Conservation (phyloP, 1,284 basidiomycete genomes). For the Coniophora puteana region DNA sequence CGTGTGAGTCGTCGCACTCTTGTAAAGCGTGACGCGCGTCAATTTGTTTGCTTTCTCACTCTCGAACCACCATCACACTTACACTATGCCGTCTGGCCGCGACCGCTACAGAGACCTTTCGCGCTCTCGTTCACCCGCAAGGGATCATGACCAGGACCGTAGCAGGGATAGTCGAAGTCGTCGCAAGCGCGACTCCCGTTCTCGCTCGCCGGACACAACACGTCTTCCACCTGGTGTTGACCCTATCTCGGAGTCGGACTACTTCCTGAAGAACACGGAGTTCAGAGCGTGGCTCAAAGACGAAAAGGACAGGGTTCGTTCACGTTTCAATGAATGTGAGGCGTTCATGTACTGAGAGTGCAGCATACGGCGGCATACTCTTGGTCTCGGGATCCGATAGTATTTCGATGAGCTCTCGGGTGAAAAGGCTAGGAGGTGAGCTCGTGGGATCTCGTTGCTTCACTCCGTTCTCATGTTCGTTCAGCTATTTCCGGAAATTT, state of each 20-base stretch:
- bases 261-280: constrained; percentile 75
- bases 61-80: too few species aligned
- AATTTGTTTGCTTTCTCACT: too few species aligned
- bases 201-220: constrained; percentile 40
- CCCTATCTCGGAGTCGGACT: constrained; percentile 67
- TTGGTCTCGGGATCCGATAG: constrained; percentile 30
- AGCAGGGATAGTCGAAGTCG: not conserved
- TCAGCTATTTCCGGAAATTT: constrained; percentile 80
- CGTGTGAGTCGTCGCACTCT: too few species aligned
- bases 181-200: constrained; percentile 24
- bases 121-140: constrained; percentile 17
- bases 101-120: too few species aligned
- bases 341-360: constrained; percentile 3
- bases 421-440: constrained; percentile 70
- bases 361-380: not conserved
- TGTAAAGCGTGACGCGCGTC: too few species aligned
- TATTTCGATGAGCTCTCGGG: constrained; percentile 76
- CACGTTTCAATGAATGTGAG: constrained; percentile 4
- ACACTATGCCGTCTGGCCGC: too few species aligned
- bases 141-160: constrained; percentile 4
- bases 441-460: constrained; percentile 8
- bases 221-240: constrained; percentile 50
- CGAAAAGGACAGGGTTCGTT: constrained; percentile 71
- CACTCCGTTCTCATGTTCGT: constrained; percentile 19
- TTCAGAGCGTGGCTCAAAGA: constrained; percentile 77